phyloP scores from a whole-genome alignment of 2,329 filamentous ascomycete genomes.

The Aspergillus sergii region DNA sequence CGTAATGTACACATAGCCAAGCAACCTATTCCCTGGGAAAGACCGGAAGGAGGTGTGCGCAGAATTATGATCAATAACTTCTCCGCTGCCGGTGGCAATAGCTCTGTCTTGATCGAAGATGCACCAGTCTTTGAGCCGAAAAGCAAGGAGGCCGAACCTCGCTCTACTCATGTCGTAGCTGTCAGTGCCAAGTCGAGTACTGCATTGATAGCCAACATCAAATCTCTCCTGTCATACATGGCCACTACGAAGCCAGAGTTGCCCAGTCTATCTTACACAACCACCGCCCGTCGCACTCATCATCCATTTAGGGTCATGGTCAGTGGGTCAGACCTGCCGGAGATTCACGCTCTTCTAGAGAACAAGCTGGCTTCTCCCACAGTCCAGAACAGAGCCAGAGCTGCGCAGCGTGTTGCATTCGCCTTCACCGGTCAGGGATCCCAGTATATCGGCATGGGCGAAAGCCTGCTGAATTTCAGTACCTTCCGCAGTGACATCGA shows the following conservation, averaged over 20 bases:
- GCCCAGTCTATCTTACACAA: constrained; percentile 64
- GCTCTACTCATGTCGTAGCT: constrained; percentile 60
- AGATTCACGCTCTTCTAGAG: not conserved
- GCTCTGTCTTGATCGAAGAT: constrained; percentile 67
- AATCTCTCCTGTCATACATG: constrained; percentile 58
- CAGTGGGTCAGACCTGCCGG: constrained; percentile 22
- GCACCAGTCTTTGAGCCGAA: constrained; percentile 46
- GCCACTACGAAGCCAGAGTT: constrained; percentile 47
- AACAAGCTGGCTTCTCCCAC: not conserved
- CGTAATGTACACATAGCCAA: constrained; percentile 51
- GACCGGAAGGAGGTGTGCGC: constrained; percentile 36
- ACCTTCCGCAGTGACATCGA: constrained; percentile 36
- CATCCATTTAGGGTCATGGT: constrained; percentile 37
- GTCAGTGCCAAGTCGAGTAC: constrained; percentile 54
- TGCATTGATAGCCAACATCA: constrained; percentile 57
- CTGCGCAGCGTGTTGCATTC: constrained; percentile 19
- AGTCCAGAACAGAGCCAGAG: not conserved
- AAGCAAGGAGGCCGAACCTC: constrained; percentile 47
- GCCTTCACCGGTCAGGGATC: constrained; percentile 44
- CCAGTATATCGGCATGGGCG: constrained; percentile 40
- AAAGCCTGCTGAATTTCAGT: constrained; percentile 35
- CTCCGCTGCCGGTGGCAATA: constrained; percentile 71
- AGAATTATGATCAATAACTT: constrained; percentile 66
- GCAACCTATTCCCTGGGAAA: constrained; percentile 46
- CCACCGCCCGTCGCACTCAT: constrained; percentile 59